Base-by-base conservation (phyloP, 2,329 filamentous ascomycete species). In the Dryadomyces quercivorus region DNA sequence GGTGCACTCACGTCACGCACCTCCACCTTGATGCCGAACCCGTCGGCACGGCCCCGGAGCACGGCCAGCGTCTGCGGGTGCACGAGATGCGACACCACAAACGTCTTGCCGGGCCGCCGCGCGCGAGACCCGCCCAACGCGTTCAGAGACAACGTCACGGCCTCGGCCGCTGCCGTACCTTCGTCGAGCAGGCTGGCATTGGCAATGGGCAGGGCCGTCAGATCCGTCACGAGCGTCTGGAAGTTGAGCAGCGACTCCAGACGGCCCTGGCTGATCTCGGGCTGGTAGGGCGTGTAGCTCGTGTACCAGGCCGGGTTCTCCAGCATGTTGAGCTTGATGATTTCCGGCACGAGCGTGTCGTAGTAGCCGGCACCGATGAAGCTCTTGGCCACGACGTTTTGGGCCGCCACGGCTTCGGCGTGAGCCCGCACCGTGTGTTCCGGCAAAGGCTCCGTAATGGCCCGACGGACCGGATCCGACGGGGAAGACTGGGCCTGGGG, bases 271-370 rank as follows among this genome's bases (percentile, higher is more conserved):
- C 90, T 95, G 73, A 97, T 95, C 72, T 97, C 92, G 2, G 92
- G 86, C 72, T 97, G 92, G 70, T 96, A 97, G 16, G 92, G 92
- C 0, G 92, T 96, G 69, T 97, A 96, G 72, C 90, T 95, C 44
- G 92, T 97, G 69, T 97, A 97, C 92, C 92, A 97, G 10, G 85
- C 90, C 5, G 92, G 92, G 67, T 86, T 92, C 75, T 97, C 90
- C 56, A 97, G 74, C 5, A 97, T 78, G 66, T 96, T 96, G 61
- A 91, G 80, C 75, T 93, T 88, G 67, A 97, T 95, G 55, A 96
- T 91, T 55, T 88, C 81, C 5, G 92, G 92, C 1, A 88, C 85
- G 61, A 85, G 79, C n/a, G 89, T 92, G 40, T 82, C 85, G 60
- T 92, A 89, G 75, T 96, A 97, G 56, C 92, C 92, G 56, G 80